Evolutionary conservation across 192 early-diverging fungal genomes (phyloP), one percentile per base, ranked within the genome.

Genomic region (Gaertneriomyces semiglobifer): DNA sequence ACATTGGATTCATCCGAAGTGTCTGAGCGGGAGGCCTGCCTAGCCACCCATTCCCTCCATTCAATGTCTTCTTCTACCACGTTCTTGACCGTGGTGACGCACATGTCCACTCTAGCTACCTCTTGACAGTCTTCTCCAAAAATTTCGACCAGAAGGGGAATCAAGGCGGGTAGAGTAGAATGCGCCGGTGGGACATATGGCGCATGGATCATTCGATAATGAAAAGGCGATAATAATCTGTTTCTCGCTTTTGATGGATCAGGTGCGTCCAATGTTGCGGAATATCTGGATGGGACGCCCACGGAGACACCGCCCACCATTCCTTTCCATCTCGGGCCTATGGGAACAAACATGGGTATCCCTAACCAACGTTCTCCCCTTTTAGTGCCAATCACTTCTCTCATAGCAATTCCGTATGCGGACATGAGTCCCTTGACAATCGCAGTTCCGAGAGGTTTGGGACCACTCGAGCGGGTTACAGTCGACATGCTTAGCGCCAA

Each of bases 121-220:
- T 33, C 25, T 33, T 33, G 25, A 2, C 25, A 33, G 25, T 33
- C 25, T 33, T 65, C 68, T 12, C 14, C 7, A 48, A 71, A 74
- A 43, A 77, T 51, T 7, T 62, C 12, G 25, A 33, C 25, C 0
- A 33, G 25, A 1, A 33, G 25, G 2, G 25, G 25, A 33, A 33
- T 33, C 2, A 33, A 33, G 25, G 25, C 25, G 39, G 48, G 12
- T 3, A 50, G 11, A 50, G 11, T 18, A 12, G 55, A 14, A 57
- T 57, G 61, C 19, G 72, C 65, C n/a, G 70, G 71, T 8, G 77
- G 77, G 55, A 75, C 70, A 60, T 75, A 79, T 10, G 77, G 73
- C 2, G 63, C 66, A 63, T 79, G 74, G 2, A 73, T 47, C 74
- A 73, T 75, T 9, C 70, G 57, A 38, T 60, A 79, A 9, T 71